Percentiles rank a stretch among this genome's conserved stretches.
These are phyloP conservation scores for Beta vulgaris DNA, from an alignment of 148 eudicot genomes.

Conservation along the genomic window DNA sequence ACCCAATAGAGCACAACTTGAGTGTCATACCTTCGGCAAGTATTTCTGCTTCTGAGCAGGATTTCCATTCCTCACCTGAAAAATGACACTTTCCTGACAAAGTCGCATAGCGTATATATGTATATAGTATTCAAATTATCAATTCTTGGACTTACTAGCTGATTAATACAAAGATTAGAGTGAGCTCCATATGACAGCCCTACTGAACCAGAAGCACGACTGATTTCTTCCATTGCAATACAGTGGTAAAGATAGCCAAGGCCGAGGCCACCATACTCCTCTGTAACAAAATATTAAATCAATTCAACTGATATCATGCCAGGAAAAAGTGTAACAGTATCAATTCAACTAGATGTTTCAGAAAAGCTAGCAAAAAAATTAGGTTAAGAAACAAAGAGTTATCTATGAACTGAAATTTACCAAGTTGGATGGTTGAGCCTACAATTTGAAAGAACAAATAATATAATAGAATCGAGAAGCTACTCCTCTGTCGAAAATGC, in stretches of 20 bases:
- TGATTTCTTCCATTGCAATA: conserved; percentile 96
- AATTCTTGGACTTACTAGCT: conserved; percentile 55
- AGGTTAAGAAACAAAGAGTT: conserved; percentile 1
- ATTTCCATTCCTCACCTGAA: conserved; percentile 86
- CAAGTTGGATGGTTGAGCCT: neutral
- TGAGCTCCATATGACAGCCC: conserved; percentile 97
- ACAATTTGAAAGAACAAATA: too few relatives aligned
- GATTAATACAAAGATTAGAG: conserved; percentile 94
- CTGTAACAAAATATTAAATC: conserved; percentile 35
- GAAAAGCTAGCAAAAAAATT: neutral
- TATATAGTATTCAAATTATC: neutral
- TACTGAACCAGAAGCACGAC: conserved; percentile 98
- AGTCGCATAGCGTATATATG: neutral
- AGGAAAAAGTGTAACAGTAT: neutral
- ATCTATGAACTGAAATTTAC: neutral
- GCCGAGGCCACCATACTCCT: conserved; percentile 99
- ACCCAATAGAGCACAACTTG: neutral
- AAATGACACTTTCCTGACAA: conserved; percentile 2
- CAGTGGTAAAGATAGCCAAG: conserved; percentile 98
- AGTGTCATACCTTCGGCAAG: conserved; percentile 75
- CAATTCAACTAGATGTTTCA: neutral
- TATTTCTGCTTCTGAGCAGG: conserved; percentile 87
- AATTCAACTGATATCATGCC: neutral
- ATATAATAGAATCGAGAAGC: neutral
- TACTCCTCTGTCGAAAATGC: neutral